Conservation (phyloP, 1,284 basidiomycete genomes). For the Apiotrichum porosum region DNA sequence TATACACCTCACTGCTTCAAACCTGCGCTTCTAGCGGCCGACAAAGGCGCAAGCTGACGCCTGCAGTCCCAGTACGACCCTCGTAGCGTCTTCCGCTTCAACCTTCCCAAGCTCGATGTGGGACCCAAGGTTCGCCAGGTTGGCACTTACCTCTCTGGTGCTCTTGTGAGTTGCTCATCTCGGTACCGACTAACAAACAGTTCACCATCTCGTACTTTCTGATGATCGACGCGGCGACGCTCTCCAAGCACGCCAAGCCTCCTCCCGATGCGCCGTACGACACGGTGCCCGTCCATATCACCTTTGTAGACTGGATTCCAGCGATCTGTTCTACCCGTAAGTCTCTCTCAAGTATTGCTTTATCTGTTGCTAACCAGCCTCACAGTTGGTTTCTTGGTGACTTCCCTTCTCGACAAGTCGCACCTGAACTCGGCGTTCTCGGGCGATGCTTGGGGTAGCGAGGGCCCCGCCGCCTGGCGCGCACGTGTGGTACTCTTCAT, state of each 20-base stretch:
- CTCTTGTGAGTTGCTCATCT: conserved; percentile 56
- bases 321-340: conserved; percentile 78
- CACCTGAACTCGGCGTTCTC: conserved; percentile 74
- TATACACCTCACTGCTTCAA: too few species aligned
- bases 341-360: conserved; percentile 11
- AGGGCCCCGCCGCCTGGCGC: conserved; percentile 78
- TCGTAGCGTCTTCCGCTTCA: conserved; percentile 65
- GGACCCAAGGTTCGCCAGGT: conserved; percentile 58
- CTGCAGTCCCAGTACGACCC: conserved; percentile 71
- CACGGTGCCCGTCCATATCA: conserved; percentile 75
- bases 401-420: conserved; percentile 94
- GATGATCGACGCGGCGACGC: conserved; percentile 88
- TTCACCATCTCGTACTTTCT: conserved; percentile 92
- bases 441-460: conserved; percentile 54
- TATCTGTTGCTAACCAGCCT: conserved; percentile 1
- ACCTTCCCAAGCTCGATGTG: conserved; percentile 48
- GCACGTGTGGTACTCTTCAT: conserved; percentile 87
- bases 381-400: conserved; percentile 80
- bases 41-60: conserved; percentile 2
- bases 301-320: conserved; percentile 91
- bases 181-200: conserved; percentile 48
- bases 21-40: too few species aligned
- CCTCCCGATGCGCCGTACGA: conserved; percentile 65
- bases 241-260: conserved; percentile 74
- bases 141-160: conserved; percentile 87